A percentile compares a stretch with the other conserved stretches of the same genome.
Evolutionary conservation across 495 filamentous ascomycete species (phyloP).

Genomic region (Tuber aestivum): DNA sequence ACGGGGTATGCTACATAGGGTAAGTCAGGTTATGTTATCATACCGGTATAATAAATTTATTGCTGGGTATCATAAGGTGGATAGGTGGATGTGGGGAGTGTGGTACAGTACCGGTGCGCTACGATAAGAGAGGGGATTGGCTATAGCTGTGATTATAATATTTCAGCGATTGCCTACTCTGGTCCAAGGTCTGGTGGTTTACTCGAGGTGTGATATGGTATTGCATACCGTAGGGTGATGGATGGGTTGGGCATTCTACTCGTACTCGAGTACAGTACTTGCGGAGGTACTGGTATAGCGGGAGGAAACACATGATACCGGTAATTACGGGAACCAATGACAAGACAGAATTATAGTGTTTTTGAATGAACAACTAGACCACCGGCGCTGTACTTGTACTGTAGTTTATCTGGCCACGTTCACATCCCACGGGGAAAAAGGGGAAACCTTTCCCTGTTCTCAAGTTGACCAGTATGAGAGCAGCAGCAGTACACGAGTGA

Average conservation of each 20-base stretch:
- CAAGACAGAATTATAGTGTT: not conserved
- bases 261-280: no score
- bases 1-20: no score
- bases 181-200: not conserved
- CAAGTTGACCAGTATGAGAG: not conserved
- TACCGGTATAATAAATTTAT: no score
- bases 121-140: not conserved
- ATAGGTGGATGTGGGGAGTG: no score
- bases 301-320: not conserved
- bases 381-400: no score
- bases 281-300: no score
- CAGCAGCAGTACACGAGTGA: conserved; percentile 16
- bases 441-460: not conserved
- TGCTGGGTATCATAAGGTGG: no score
- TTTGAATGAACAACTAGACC: not conserved
- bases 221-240: not conserved
- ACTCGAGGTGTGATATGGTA: not conserved
- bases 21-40: no score
- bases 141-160: not conserved
- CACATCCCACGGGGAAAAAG: not conserved
- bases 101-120: not conserved
- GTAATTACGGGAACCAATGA: not conserved
- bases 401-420: not conserved
- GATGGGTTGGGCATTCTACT: not conserved
- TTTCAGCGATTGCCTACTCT: not conserved